Evolutionary conservation across 2,329 filamentous ascomycete genomes (phyloP).

Genomic region (Trichoderma hamatum): DNA sequence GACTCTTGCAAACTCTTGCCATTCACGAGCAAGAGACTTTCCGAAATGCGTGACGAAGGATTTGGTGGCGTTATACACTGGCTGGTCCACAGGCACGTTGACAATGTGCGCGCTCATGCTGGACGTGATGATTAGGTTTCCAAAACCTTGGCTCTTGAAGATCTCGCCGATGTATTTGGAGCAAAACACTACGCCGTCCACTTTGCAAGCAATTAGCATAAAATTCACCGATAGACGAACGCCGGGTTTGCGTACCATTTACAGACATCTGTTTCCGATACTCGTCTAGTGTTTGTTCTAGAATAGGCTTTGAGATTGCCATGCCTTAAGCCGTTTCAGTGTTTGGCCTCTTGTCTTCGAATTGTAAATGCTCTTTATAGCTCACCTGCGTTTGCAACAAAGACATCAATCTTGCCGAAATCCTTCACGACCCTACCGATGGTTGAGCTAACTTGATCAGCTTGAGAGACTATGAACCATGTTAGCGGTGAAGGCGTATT

Average conservation of each 20-base stretch:
- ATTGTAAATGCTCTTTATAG: background rate
- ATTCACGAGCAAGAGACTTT: conserved; percentile 17
- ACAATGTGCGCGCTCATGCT: conserved; percentile 17
- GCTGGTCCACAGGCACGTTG: conserved; percentile 13
- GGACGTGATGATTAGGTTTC: conserved; percentile 13
- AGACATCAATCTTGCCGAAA: conserved; percentile 16
- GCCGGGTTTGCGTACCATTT: background rate
- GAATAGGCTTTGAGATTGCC: conserved; percentile 6
- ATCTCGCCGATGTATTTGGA: background rate
- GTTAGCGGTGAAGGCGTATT: background rate
- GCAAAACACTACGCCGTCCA: conserved; percentile 16
- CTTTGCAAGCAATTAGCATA: background rate
- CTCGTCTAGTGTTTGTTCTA: conserved; percentile 12
- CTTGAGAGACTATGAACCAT: background rate
- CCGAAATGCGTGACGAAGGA: conserved; percentile 15
- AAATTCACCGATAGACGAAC: background rate
- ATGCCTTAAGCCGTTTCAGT: background rate
- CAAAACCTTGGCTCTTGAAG: background rate
- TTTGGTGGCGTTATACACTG: conserved; percentile 19
- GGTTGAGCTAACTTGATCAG: background rate
- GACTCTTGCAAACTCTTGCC: conserved; percentile 17
- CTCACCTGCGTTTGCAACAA: conserved; percentile 18
- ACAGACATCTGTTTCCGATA: conserved; percentile 19
- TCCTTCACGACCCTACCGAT: background rate
- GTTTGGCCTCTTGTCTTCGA: background rate